These are phyloP conservation scores for Aphanoascus verrucosus DNA, from an alignment of 2,329 filamentous ascomycete species.

Conservation along the genomic window DNA sequence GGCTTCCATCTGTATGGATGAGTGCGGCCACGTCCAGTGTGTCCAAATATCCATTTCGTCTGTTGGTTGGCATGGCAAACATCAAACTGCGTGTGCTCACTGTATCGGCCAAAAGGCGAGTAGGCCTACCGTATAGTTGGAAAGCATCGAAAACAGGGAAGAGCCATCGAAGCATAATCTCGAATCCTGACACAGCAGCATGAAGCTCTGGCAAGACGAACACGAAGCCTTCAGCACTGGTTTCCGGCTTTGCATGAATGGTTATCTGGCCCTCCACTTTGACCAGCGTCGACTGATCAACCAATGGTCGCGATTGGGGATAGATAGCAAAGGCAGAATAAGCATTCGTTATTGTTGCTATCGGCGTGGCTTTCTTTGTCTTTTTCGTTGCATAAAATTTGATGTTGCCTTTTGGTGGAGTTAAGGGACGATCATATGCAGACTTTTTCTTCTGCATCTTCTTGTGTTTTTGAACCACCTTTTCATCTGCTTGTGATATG, in stretches of 20 bases:
- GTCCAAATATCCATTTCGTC: slow-evolving; percentile 82
- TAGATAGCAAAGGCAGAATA: slow-evolving; percentile 94
- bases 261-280: slow-evolving; percentile 89
- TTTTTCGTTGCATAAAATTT: slow-evolving; percentile 94
- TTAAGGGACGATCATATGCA: slow-evolving; percentile 64
- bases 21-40: slow-evolving; percentile 71
- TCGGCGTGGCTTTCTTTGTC: slow-evolving; percentile 80
- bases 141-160: slow-evolving; percentile 94
- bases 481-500: slow-evolving; percentile 83
- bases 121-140: slow-evolving; percentile 78
- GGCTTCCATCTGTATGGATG: slow-evolving; percentile 66
- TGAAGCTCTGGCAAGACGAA: slow-evolving; percentile 96
- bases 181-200: slow-evolving; percentile 85
- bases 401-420: slow-evolving; percentile 71
- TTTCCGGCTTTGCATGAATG: slow-evolving; percentile 65
- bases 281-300: slow-evolving; percentile 85
- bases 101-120: slow-evolving; percentile 73
- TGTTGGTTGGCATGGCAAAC: slow-evolving; percentile 92
- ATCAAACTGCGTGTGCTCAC: slow-evolving; percentile 82
- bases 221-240: slow-evolving; percentile 68
- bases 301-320: slow-evolving; percentile 82
- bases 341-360: slow-evolving; percentile 82
- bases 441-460: slow-evolving; percentile 75
- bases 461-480: slow-evolving; percentile 72
- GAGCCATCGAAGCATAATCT: slow-evolving; percentile 85